Percentiles rank a stretch among this genome's conserved stretches.
Conservation (phyloP, 2,329 filamentous ascomycete species). For the Aphanocladium album region DNA sequence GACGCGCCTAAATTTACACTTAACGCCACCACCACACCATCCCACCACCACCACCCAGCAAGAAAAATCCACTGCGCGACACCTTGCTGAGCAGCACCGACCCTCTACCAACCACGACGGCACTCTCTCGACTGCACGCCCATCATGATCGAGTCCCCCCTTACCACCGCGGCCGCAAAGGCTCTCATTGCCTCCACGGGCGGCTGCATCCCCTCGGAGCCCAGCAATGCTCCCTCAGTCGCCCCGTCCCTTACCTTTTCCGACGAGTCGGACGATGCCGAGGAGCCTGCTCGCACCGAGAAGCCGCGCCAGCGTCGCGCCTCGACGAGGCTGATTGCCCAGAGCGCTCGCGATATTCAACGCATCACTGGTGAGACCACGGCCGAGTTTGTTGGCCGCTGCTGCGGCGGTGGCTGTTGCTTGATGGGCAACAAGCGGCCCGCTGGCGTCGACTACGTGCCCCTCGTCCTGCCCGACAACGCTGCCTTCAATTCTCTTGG, state of each 20-base stretch:
- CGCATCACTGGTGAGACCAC: slow-evolving; percentile 61
- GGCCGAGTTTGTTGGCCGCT: slow-evolving; percentile 56
- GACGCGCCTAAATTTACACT: slow-evolving; percentile 9
- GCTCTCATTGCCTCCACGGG: slow-evolving; percentile 35
- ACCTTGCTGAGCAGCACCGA: neutral
- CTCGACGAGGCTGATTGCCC: slow-evolving; percentile 63
- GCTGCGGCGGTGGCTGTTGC: slow-evolving; percentile 62
- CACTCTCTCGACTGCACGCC: neutral
- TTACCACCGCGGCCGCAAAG: slow-evolving; percentile 26
- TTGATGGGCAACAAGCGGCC: slow-evolving; percentile 44
- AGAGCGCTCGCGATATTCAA: slow-evolving; percentile 57
- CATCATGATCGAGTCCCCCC: slow-evolving; percentile 28
- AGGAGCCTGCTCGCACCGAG: slow-evolving; percentile 41
- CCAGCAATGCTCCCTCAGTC: slow-evolving; percentile 38
- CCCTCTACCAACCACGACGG: neutral
- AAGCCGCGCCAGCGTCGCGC: slow-evolving; percentile 54
- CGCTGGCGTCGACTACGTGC: slow-evolving; percentile 47
- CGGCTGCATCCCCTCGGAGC: slow-evolving; percentile 41
- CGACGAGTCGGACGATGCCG: slow-evolving; percentile 56
- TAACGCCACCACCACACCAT: slow-evolving; percentile 12
- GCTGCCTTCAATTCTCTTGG: slow-evolving; percentile 75
- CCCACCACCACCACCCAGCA: neutral
- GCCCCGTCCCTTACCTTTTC: slow-evolving; percentile 61
- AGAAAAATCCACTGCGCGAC: slow-evolving; percentile 4
- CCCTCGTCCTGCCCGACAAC: slow-evolving; percentile 65